Percentiles rank a stretch among this genome's conserved stretches.
Evolutionary conservation across 2,329 filamentous ascomycete species (phyloP).

Genomic region (Huntiella abstrusa): DNA sequence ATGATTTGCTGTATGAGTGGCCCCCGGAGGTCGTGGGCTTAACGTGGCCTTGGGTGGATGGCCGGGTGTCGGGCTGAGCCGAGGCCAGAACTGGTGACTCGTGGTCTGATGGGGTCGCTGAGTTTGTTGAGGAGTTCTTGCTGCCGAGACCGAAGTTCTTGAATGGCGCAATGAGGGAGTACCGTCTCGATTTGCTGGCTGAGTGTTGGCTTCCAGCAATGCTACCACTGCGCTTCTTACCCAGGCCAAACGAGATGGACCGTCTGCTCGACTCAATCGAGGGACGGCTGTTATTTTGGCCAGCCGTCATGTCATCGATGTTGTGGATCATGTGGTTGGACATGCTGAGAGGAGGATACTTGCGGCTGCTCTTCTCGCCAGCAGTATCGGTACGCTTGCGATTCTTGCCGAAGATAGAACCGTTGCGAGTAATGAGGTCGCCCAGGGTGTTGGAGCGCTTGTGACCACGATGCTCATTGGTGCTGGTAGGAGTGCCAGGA

Average conservation of each 20-base stretch:
- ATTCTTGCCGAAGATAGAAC: conserved; percentile 50
- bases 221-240: conserved; percentile 53
- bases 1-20: conserved; percentile 1
- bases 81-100: conserved; percentile 34
- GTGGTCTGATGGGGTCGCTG: conserved; percentile 26
- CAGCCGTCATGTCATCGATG: conserved; percentile 30
- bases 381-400: conserved; percentile 30
- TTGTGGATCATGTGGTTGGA: conserved; percentile 26
- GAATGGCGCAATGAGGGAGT: conserved; percentile 48
- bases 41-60: neutral
- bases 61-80: conserved; percentile 20
- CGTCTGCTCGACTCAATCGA: conserved; percentile 56
- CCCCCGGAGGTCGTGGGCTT: conserved; percentile 11
- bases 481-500: conserved; percentile 14
- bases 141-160: conserved; percentile 41
- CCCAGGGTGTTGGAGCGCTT: conserved; percentile 59
- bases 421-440: conserved; percentile 65
- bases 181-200: conserved; percentile 42
- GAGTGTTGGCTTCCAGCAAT: conserved; percentile 37
- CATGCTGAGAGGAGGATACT: conserved; percentile 87
- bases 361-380: conserved; percentile 33
- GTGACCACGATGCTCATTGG: conserved; percentile 32
- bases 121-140: conserved; percentile 19
- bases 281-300: conserved; percentile 22
- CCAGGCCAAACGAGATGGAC: conserved; percentile 50